Conservation (phyloP, 2,329 filamentous ascomycete species). For the Alternaria infectoria region DNA sequence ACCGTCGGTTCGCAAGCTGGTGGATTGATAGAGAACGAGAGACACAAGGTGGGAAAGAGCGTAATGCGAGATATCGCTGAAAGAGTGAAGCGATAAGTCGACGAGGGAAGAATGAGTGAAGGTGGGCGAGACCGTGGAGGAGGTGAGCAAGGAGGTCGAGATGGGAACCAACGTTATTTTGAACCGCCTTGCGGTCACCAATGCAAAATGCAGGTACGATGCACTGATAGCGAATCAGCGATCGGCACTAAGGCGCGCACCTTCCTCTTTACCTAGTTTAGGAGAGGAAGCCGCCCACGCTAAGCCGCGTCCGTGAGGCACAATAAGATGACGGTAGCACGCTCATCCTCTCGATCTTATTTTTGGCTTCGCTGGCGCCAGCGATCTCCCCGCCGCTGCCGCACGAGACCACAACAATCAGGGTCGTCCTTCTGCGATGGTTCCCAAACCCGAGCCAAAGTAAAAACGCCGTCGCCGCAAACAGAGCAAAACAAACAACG, state of each 20-base stretch:
- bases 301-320: constrained; percentile 18
- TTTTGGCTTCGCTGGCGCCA: constrained; percentile 9
- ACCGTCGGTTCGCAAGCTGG: constrained; percentile 17
- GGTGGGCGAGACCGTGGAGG: constrained; percentile 38
- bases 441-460: constrained; percentile 1
- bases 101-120: constrained; percentile 36
- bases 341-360: constrained; percentile 18
- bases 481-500: neutral
- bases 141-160: constrained; percentile 39
- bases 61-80: constrained; percentile 61
- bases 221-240: constrained; percentile 10
- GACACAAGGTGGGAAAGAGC: constrained; percentile 44
- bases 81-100: constrained; percentile 67
- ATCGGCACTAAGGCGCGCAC: neutral
- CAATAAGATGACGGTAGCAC: constrained; percentile 14
- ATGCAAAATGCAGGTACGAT: constrained; percentile 27
- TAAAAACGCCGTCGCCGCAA: neutral
- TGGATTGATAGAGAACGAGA: constrained; percentile 25
- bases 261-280: constrained; percentile 1
- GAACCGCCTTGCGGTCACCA: constrained; percentile 23
- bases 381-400: neutral
- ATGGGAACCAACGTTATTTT: constrained; percentile 23
- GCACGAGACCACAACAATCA: neutral
- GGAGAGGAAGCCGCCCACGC: constrained; percentile 15
- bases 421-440: neutral